Evolutionary conservation across 371 early-diverging fungal species (phyloP), one percentile per base, ranked within the genome.

Genomic region (Saksenaea oblongispora): DNA sequence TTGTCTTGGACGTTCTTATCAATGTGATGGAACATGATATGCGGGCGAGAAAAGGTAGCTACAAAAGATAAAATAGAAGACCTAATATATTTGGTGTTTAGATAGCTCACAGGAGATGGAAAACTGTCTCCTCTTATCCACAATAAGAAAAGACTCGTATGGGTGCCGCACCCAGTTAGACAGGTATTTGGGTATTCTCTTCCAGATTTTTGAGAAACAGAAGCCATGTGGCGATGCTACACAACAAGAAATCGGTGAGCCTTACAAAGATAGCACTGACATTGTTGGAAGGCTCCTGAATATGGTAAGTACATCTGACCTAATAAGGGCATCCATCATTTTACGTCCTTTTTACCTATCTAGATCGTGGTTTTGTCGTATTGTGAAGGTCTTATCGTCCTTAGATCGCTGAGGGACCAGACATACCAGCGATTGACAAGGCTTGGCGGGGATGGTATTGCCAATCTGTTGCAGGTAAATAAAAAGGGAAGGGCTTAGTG

Each of bases 161-260:
- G 67, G 67, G 10, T 39, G 35, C 1, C 53, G 67, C 14, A 59
- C 28, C 11, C 69, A 69, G 28, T 56, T 69, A 8, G 69, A 64
- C 54, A 56, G 64, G 11, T 64, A 69, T 17, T 41, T 69, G 34
- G 69, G 64, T 37, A 69, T 64, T 14, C 47, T 69, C 4, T 69
- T 69, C 44, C 34, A 42, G 1, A 58, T 56, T 13, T 68, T 68
- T 58, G 66, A 60, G 15, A 54, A n/a, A 28, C 59, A 47, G 11
- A 11, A 5, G 7, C 10, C 13, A 0, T 24, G 54, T 0, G 62
- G 53, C 9, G 59, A 36, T 1, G 63, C 9, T 0, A 35, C 39
- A n/a, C 17, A 18, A 15, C 18, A 22, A 3, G 17, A 27, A 9
- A 34, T 34, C 13, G 47, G 57, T 28, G 58, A 61, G 24, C 22